Conservation (phyloP, 2,329 filamentous ascomycete species). For the Diaporthe australafricana region DNA sequence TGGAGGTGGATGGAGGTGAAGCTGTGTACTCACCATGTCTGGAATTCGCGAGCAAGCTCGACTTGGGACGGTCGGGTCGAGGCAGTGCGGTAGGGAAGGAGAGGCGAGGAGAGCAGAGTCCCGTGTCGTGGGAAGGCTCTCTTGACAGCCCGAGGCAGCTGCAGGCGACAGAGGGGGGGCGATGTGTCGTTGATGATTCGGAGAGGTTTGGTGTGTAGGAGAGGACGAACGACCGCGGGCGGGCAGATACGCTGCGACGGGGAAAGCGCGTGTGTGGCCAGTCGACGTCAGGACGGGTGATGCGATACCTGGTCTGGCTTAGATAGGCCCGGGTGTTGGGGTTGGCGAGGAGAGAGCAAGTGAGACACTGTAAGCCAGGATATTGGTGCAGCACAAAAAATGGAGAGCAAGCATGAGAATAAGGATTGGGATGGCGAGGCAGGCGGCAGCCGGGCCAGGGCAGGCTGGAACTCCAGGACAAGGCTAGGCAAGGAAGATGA, state of each 20-base stretch:
- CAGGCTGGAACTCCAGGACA: background rate
- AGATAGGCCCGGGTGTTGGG: constrained; percentile 13
- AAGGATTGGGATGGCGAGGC: constrained; percentile 6
- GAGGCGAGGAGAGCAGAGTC: constrained; percentile 12
- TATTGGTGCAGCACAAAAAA: constrained; percentile 22
- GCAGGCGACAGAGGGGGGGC: constrained; percentile 20
- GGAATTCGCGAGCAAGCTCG: constrained; percentile 24
- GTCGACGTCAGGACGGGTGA: constrained; percentile 28
- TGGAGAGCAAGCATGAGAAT: background rate
- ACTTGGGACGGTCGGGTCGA: background rate
- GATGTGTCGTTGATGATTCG: background rate
- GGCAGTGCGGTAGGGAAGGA: constrained; percentile 8
- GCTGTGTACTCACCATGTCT: constrained; percentile 36
- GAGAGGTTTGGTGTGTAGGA: background rate
- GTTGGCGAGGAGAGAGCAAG: constrained; percentile 22
- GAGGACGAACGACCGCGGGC: constrained; percentile 5
- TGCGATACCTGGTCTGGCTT: constrained; percentile 26
- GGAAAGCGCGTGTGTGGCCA: constrained; percentile 30
- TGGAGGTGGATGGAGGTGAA: constrained; percentile 17
- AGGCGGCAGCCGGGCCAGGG: background rate
- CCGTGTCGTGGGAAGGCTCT: constrained; percentile 10
- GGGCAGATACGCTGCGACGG: constrained; percentile 27
- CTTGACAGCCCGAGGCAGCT: constrained; percentile 29
- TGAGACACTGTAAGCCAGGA: constrained; percentile 26
- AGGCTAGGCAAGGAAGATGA: background rate